These are phyloP conservation scores for Fusarium solani-melongenae DNA, from an alignment of 2,329 filamentous ascomycete genomes.

Conservation along the genomic window DNA sequence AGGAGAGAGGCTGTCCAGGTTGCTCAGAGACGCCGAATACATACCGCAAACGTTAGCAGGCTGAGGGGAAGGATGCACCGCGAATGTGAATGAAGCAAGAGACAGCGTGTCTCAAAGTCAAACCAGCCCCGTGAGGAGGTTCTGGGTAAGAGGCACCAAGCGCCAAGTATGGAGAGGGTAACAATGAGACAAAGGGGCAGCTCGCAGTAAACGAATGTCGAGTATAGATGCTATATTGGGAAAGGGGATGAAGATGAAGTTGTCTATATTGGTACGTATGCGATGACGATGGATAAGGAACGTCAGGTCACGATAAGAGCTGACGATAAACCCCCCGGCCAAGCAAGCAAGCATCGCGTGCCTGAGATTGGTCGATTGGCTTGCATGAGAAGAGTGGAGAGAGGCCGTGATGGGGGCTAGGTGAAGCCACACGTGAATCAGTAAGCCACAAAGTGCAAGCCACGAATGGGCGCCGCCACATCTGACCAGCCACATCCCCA, in stretches of 20 bases:
- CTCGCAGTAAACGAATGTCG: conserved; percentile 18
- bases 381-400: conserved; percentile 30
- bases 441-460: not conserved
- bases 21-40: conserved; percentile 13
- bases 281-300: conserved; percentile 17
- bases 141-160: conserved; percentile 3
- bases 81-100: conserved; percentile 37
- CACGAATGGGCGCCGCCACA: not conserved
- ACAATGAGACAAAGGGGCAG: not conserved
- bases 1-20: conserved; percentile 4
- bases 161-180: not conserved
- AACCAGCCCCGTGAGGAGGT: conserved; percentile 21
- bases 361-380: conserved; percentile 5
- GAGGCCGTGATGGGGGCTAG: not conserved
- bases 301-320: conserved; percentile 21
- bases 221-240: conserved; percentile 3
- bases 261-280: conserved; percentile 10
- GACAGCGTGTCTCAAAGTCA: conserved; percentile 41
- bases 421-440: conserved; percentile 8
- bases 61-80: conserved; percentile 23
- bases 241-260: conserved; percentile 8
- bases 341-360: not conserved
- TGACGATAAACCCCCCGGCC: conserved; percentile 16
- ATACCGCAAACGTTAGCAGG: conserved; percentile 29
- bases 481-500: not conserved